Conservation (phyloP, 139 green algal species). For the Picochlorum sp. region DNA sequence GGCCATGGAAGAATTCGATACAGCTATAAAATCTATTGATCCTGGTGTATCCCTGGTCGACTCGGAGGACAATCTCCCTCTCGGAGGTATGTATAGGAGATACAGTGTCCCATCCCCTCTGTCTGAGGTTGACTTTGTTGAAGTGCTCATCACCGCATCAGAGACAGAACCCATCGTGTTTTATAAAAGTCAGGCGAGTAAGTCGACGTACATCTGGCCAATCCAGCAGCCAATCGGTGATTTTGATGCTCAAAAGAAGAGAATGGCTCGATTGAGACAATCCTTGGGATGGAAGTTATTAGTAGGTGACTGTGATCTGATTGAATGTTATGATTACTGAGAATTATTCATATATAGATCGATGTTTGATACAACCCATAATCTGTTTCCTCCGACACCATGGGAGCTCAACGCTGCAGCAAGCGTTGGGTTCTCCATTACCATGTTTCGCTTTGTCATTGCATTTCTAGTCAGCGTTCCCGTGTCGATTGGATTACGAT, state of each 20-base stretch:
- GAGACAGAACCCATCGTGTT: neutral
- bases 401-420: constrained; percentile 20
- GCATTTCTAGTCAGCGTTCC: constrained; percentile 39
- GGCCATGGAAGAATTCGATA: neutral
- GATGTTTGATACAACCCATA: neutral
- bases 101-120: constrained; percentile 1
- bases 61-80: no score
- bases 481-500: constrained; percentile 19
- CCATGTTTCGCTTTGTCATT: constrained; percentile 44
- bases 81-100: constrained; percentile 2
- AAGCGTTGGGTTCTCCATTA: constrained; percentile 19
- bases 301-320: constrained; percentile 52
- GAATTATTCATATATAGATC: neutral
- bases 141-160: neutral
- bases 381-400: constrained; percentile 3
- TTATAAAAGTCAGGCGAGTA: constrained; percentile 51
- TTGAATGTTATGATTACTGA: constrained; percentile 60
- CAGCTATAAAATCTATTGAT: no score
- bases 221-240: constrained; percentile 61
- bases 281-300: constrained; percentile 55
- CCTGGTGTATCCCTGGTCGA: no score
- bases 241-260: constrained; percentile 52
- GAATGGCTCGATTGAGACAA: constrained; percentile 42
- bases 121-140: neutral
- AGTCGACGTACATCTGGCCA: constrained; percentile 73